phyloP scores from a whole-genome alignment of 495 filamentous ascomycete genomes.

The Filosporella fistucella region DNA sequence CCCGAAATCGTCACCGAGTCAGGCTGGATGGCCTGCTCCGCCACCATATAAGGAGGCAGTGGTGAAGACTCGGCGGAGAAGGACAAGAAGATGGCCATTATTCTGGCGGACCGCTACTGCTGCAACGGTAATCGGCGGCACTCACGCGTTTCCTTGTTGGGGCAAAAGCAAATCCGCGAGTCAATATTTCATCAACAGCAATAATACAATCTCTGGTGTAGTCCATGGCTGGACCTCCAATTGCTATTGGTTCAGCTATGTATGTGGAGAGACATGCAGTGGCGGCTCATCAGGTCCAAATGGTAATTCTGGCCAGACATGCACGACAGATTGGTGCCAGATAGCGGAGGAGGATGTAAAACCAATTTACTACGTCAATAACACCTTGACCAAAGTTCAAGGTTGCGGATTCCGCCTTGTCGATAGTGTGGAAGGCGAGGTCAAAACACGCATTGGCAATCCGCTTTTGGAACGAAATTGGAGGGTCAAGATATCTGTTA shows the following conservation, averaged over 20 bases:
- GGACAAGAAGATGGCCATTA: too few species aligned
- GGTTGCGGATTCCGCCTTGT: not conserved
- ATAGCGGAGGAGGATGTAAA: not conserved
- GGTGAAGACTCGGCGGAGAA: too few species aligned
- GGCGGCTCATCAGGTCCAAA: not conserved
- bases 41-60: not conserved
- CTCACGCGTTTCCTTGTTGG: not conserved
- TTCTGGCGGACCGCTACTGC: not conserved
- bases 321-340: not conserved
- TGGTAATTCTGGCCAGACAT: too few species aligned
- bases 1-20: too few species aligned
- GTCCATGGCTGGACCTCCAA: not conserved
- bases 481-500: not conserved
- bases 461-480: not conserved
- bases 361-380: not conserved
- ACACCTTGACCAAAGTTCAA: not conserved
- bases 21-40: too few species aligned
- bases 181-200: not conserved
- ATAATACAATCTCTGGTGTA: not conserved
- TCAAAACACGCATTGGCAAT: not conserved
- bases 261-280: not conserved
- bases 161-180: not conserved
- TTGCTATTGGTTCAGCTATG: not conserved
- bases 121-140: not conserved
- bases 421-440: not conserved